These are phyloP conservation scores for Rossbeevera mucosa DNA, from an alignment of 768 basidiomycete species.

Conservation along the genomic window DNA sequence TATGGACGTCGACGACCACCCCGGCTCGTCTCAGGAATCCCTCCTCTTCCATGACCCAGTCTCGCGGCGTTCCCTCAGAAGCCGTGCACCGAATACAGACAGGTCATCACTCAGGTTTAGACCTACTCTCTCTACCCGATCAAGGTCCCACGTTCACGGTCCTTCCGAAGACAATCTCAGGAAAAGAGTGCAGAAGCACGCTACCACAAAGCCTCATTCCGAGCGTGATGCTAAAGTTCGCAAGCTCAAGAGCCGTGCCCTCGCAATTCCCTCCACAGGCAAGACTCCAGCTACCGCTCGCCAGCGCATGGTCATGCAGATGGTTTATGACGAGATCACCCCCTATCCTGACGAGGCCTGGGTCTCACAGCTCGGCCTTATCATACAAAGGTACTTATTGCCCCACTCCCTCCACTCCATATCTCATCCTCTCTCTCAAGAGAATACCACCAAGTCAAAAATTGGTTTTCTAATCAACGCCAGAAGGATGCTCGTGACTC, in stretches of 20 bases:
- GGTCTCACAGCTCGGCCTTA: slow-evolving; percentile 54
- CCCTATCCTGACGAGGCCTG: slow-evolving; percentile 61
- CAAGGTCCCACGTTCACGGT: slow-evolving; percentile 19
- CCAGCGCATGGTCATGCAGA: slow-evolving; percentile 55
- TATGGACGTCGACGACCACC: slow-evolving; percentile 25
- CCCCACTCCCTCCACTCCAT: neutral
- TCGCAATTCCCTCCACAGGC: slow-evolving; percentile 32
- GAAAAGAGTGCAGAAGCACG: slow-evolving; percentile 26
- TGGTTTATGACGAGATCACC: slow-evolving; percentile 63
- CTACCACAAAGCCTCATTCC: slow-evolving; percentile 20
- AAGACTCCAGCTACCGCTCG: slow-evolving; percentile 50
- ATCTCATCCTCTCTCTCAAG: slow-evolving; percentile 27
- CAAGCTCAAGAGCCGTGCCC: slow-evolving; percentile 29
- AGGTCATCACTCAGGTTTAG: slow-evolving; percentile 25
- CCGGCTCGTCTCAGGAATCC: slow-evolving; percentile 25
- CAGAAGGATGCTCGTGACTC: slow-evolving; percentile 41
- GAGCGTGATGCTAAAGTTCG: slow-evolving; percentile 31
- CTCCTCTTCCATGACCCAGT: slow-evolving; percentile 21
- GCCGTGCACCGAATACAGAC: slow-evolving; percentile 17
- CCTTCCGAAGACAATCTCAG: slow-evolving; percentile 26
- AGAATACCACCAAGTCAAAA: slow-evolving; percentile 58
- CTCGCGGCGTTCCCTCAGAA: slow-evolving; percentile 28
- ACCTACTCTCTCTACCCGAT: slow-evolving; percentile 24
- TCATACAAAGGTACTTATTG: slow-evolving; percentile 46
- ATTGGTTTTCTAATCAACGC: slow-evolving; percentile 66